Base-by-base conservation (phyloP, 2,329 filamentous ascomycete genomes). In the Lachnellula hyalina region DNA sequence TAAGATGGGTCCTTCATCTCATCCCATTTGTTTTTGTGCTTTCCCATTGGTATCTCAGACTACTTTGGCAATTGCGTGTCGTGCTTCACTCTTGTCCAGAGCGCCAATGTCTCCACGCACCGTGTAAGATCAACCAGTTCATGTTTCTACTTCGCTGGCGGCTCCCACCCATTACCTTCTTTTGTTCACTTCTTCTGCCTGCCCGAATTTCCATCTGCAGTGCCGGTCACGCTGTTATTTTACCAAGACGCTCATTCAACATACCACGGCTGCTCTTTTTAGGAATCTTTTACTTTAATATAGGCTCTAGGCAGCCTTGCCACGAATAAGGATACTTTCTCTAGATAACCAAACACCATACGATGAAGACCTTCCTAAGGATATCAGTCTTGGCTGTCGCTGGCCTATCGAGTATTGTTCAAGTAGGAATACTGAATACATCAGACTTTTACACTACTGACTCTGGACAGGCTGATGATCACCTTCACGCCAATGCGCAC, bases 141-240 rank as follows among this genome's bases (percentile, higher is more conserved):
- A 41, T 58, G 62, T 67, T 66, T 64, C 63, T 45, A 54, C 47
- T 54, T 56, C 49, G 21, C 45, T 57, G 40, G 14, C 40, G 45
- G 50, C 35, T 55, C 23, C 47, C 47, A 58, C 19, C 55, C 50
- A 51, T 17, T 47, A 54, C 56, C 54, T 51, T 56, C 53, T 53
- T 53, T 60, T 55, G 42, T 49, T 49, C 41, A 53, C 32, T 46
- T 58, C 42, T 57, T 53, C 21, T 38, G 49, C 54, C 55, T 47
- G 61, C 40, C 59, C 57, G 51, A 51, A 45, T 56, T 45, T 50
- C 47, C 47, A 61, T 63, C 60, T 65, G 55, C 55, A 65, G 60
- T 65, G 65, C 64, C 53, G 61, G 65, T 61, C 65, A 66, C 63
- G 60, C 61, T 63, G 61, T 54, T 56, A 61, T 56, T 41, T n/a